A percentile compares a stretch with the other conserved stretches of the same genome.
Evolutionary conservation across 176 grass and related monocot genomes (phyloP).

Genomic region (Rhynchospora breviuscula): DNA sequence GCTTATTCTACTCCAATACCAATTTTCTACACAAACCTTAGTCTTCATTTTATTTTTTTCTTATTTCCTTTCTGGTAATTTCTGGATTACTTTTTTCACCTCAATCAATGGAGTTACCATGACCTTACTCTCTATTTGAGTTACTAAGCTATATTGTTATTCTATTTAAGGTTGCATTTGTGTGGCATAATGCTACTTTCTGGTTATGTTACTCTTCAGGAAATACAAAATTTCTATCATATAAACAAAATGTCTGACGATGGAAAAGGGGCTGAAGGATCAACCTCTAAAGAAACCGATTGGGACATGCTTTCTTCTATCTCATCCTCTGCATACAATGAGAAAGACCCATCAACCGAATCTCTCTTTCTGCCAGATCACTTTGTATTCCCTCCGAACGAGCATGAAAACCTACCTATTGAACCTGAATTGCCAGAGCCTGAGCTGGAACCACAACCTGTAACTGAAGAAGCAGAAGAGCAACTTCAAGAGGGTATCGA

Average conservation of each 20-base stretch:
- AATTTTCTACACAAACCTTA: no score
- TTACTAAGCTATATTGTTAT: neutral
- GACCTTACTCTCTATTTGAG: neutral
- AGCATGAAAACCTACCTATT: constrained; percentile 83
- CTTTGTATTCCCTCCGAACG: constrained; percentile 79
- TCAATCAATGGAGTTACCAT: neutral
- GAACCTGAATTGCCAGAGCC: constrained; percentile 27
- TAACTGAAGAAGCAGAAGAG: neutral
- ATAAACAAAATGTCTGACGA: constrained; percentile 14
- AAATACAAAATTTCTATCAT: neutral
- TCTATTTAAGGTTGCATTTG: neutral
- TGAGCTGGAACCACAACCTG: neutral
- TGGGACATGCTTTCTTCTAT: constrained; percentile 20
- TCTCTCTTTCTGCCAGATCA: constrained; percentile 36
- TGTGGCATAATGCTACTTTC: neutral
- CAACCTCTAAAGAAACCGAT: constrained; percentile 9
- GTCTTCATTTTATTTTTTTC: no score
- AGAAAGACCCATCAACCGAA: neutral
- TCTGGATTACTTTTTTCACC: neutral
- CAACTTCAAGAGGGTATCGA: neutral
- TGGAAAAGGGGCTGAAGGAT: constrained; percentile 15
- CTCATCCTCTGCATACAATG: constrained; percentile 5
- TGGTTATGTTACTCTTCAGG: neutral
- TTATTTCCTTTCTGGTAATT: neutral
- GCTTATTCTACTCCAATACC: no score